Evolutionary conservation across 768 basidiomycete species (phyloP).

Genomic region (Saitozyma sp.): DNA sequence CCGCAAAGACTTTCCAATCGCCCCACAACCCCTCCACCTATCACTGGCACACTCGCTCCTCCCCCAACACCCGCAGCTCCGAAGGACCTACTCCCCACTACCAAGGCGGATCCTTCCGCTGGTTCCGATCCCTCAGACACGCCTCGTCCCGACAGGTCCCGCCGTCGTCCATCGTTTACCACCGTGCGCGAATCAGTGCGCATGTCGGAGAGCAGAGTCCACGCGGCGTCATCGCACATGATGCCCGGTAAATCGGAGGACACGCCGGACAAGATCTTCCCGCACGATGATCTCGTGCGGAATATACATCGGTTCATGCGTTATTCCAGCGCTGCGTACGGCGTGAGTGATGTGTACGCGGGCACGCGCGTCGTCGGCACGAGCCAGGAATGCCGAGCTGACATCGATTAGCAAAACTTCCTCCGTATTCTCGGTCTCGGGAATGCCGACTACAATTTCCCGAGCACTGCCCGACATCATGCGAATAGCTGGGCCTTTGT

Average conservation of each 20-base stretch:
- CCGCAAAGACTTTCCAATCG: too few relatives aligned
- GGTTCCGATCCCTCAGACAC: too few relatives aligned
- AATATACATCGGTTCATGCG: slow-evolving; percentile 52
- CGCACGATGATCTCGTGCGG: slow-evolving; percentile 33
- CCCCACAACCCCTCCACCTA: too few relatives aligned
- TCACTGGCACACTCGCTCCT: too few relatives aligned
- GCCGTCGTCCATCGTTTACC: too few relatives aligned
- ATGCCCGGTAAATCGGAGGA: slow-evolving; percentile 8
- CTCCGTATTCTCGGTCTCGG: slow-evolving; percentile 50
- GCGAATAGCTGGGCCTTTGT: slow-evolving; percentile 49
- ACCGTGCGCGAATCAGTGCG: too few relatives aligned
- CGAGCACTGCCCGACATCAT: slow-evolving; percentile 47
- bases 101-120: too few relatives aligned
- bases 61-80: too few relatives aligned
- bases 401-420: slow-evolving; percentile 44
- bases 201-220: slow-evolving; percentile 7
- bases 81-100: too few relatives aligned
- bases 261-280: slow-evolving; percentile 25
- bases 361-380: too few relatives aligned
- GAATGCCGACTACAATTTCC: slow-evolving; percentile 50
- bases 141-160: too few relatives aligned
- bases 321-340: slow-evolving; percentile 48
- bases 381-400: background rate
- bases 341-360: slow-evolving; percentile 21
- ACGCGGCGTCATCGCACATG: slow-evolving; percentile 11